Base-by-base conservation (phyloP, 176 grass and related monocot genomes). In the Rhynchospora breviuscula region DNA sequence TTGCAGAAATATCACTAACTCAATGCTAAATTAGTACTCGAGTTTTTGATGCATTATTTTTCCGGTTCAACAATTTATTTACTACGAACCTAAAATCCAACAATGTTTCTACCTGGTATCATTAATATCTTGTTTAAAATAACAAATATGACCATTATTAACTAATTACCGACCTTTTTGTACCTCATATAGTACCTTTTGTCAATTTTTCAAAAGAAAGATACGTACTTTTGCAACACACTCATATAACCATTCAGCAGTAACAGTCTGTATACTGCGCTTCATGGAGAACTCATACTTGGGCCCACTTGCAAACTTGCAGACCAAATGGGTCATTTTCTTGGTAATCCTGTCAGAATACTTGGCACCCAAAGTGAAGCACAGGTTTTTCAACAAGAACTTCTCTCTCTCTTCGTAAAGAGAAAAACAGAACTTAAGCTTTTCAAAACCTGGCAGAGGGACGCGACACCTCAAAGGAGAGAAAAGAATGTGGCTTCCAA, bases 401-500 rank as follows among this genome's bases (percentile, higher is more conserved):
- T 84, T 94, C 14, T 98, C 92, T 89, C 81, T 94, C 67, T 85
- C 87, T 68, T 59, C 90, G 67, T 98, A 93, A 79, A 91, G 88
- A 74, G 94, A 92, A 52, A 93, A 74, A 82, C 95, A 93, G 85
- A 98, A 91, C 61, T 65, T 59, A 14, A 89, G 80, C 0, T 85
- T 78, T 91, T 91, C 69, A 78, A 98, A 91, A 13, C 92, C 92
- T 45, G 92, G 86, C 63, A 98, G 85, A 45, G 95, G 95, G 82
- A 94, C 63, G 59, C 59, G 82, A 67, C 95, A 98, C 60, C 79
- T 63, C 82, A 98, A 87, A 87, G 95, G 95, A 75, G 92, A 91
- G 87, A 91, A 98, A 81, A 98, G 94, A 84, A 90, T 87, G 85
- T 98, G 92, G 64, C 80, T 85, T 90, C 84, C 79, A 88, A 94